Conservation (phyloP, 345 rosid species). For the Nephelium lappaceum region DNA sequence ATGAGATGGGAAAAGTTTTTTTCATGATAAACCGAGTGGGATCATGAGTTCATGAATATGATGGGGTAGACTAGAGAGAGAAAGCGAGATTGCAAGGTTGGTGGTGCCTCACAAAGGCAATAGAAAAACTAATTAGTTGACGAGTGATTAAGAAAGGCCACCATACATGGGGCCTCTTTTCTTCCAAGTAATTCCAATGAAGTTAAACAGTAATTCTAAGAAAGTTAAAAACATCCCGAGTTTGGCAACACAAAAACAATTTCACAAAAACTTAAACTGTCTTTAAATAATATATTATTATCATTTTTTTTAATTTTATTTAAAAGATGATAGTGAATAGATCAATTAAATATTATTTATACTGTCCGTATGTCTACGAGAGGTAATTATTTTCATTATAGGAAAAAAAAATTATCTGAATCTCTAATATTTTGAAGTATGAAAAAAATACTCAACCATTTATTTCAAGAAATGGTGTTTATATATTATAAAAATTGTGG, state of each 20-base stretch:
- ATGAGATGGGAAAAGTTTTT: not conserved
- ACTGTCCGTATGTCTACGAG: no score
- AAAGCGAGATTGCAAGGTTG: slow-evolving; percentile 15
- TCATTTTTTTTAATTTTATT: no score
- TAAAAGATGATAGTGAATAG: no score
- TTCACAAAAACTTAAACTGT: not conserved
- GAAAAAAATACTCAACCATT: no score
- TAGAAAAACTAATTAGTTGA: slow-evolving; percentile 23
- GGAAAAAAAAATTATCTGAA: no score
- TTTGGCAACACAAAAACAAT: slow-evolving; percentile 12
- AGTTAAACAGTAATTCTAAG: slow-evolving; percentile 18
- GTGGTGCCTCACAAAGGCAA: slow-evolving; percentile 22
- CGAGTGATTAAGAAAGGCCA: slow-evolving; percentile 49
- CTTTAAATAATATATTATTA: no score
- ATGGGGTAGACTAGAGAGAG: slow-evolving; percentile 23
- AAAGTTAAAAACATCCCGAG: slow-evolving; percentile 1
- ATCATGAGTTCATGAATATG: not conserved
- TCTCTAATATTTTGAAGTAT: no score
- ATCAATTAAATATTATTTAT: no score
- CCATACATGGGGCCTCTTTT: slow-evolving; percentile 31
- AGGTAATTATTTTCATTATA: no score
- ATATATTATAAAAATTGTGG: no score
- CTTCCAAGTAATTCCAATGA: slow-evolving; percentile 23
- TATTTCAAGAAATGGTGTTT: no score
- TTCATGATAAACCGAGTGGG: slow-evolving; percentile 14